Percentiles rank a stretch among this genome's conserved stretches.
phyloP scores from a whole-genome alignment of 2,329 filamentous ascomycete species.

The Penicillium rolfsii region DNA sequence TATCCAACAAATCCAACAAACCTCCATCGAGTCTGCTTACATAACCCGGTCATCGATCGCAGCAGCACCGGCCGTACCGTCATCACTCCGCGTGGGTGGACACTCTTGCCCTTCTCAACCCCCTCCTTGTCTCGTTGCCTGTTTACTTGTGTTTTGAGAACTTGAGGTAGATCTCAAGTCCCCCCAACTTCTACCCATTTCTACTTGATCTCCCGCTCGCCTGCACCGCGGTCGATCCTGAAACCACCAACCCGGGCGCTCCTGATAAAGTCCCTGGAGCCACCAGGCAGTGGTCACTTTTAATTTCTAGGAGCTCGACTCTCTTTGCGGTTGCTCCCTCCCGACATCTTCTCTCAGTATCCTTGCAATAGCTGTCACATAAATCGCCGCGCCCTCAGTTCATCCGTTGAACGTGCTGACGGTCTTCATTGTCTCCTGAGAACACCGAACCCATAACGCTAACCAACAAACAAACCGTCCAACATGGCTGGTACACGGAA shows the following conservation, averaged over 20 bases:
- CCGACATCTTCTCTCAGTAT: background rate
- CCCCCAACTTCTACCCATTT: background rate
- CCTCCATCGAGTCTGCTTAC: conserved; percentile 16
- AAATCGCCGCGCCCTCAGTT: background rate
- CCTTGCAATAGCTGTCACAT: background rate
- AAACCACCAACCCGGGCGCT: conserved; percentile 12
- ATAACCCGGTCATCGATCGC: conserved; percentile 18
- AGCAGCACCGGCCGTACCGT: conserved; percentile 14
- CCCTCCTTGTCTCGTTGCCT: conserved; percentile 1
- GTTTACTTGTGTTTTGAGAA: background rate
- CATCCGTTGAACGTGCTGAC: background rate
- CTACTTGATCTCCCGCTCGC: background rate
- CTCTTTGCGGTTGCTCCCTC: background rate
- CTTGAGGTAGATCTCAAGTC: background rate
- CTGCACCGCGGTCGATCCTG: background rate
- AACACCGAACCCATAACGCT: conserved; percentile 9
- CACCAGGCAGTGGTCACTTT: conserved; percentile 12
- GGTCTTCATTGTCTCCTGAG: conserved; percentile 17
- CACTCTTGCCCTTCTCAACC: conserved; percentile 18
- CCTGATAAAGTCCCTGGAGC: conserved; percentile 21
- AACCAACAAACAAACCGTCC: conserved; percentile 15
- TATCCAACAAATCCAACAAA: background rate
- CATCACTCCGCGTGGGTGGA: conserved; percentile 24
- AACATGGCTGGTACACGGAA: conserved; percentile 95
- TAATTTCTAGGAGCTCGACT: background rate